phyloP scores from a whole-genome alignment of 2,329 filamentous ascomycete species.

The Lasiodiplodia citricola region DNA sequence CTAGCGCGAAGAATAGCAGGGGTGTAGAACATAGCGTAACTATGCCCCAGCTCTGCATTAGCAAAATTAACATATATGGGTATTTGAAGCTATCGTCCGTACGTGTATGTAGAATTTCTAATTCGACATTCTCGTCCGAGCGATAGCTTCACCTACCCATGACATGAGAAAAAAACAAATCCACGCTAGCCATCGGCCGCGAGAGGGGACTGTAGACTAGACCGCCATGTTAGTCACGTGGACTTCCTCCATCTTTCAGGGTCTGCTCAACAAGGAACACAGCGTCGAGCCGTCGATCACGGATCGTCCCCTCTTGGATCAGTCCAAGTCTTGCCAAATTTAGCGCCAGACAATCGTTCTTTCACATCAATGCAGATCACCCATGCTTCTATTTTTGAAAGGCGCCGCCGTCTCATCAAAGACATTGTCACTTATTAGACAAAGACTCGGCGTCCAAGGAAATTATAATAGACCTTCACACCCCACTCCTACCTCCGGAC shows the following conservation, averaged over 20 bases:
- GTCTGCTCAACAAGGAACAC: background rate
- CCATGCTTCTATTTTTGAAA: slow-evolving; percentile 5
- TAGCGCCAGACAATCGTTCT: slow-evolving; percentile 14
- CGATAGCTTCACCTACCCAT: no score
- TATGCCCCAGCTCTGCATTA: no score
- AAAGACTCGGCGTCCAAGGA: background rate
- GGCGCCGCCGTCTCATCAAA: background rate
- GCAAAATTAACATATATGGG: no score
- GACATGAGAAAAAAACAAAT: no score
- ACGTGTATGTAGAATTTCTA: no score
- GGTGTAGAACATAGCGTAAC: no score
- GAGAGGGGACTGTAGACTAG: background rate
- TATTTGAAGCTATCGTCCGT: no score
- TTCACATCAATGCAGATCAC: slow-evolving; percentile 1
- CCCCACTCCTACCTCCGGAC: background rate
- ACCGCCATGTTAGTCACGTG: background rate
- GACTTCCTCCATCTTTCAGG: background rate
- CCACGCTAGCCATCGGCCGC: no score
- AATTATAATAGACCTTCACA: background rate
- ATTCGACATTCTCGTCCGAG: no score
- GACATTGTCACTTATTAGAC: background rate
- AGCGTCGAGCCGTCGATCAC: background rate
- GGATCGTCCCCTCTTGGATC: slow-evolving; percentile 6
- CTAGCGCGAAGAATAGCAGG: no score
- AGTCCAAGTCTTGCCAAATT: background rate